Percentiles rank a stretch among this genome's conserved stretches.
Conservation (phyloP, 148 eudicot species). For the Simmondsia chinensis region DNA sequence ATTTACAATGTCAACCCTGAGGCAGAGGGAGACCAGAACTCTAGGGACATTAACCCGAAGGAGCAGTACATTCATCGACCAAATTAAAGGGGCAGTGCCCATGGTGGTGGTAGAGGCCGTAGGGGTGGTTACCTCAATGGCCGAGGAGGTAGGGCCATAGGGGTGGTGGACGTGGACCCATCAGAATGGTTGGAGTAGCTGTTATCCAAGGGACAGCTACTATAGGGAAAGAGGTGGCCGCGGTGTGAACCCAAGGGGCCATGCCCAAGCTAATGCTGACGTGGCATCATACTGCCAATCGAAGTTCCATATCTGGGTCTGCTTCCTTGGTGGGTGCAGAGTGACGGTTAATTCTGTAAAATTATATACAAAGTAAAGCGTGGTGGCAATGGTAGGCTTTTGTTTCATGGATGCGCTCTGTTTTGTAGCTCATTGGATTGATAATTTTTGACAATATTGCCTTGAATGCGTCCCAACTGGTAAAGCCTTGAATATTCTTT, state of each 20-base stretch:
- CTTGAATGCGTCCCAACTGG: too few species aligned
- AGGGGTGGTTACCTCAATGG: slow-evolving; percentile 64
- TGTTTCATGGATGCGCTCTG: too few species aligned
- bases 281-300: slow-evolving; percentile 25
- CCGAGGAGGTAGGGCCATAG: slow-evolving; percentile 66
- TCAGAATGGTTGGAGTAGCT: slow-evolving; percentile 65
- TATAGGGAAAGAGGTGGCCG: slow-evolving; percentile 31
- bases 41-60: slow-evolving; percentile 20
- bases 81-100: slow-evolving; percentile 41
- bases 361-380: too few species aligned
- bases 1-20: slow-evolving; percentile 22
- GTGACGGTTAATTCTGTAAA: too few species aligned
- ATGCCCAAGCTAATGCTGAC: slow-evolving; percentile 20
- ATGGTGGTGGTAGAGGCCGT: slow-evolving; percentile 42
- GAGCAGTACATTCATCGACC: slow-evolving; percentile 35
- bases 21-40: slow-evolving; percentile 18
- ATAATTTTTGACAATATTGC: too few species aligned
- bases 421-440: too few species aligned
- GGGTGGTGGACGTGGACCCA: slow-evolving; percentile 49
- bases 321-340: too few species aligned
- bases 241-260: slow-evolving; percentile 29
- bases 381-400: too few species aligned
- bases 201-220: slow-evolving; percentile 44
- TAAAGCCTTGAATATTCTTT: too few species aligned
- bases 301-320: too few species aligned